These are phyloP conservation scores for Ambrosiella beaveri DNA, from an alignment of 2,329 filamentous ascomycete genomes.

Conservation along the genomic window DNA sequence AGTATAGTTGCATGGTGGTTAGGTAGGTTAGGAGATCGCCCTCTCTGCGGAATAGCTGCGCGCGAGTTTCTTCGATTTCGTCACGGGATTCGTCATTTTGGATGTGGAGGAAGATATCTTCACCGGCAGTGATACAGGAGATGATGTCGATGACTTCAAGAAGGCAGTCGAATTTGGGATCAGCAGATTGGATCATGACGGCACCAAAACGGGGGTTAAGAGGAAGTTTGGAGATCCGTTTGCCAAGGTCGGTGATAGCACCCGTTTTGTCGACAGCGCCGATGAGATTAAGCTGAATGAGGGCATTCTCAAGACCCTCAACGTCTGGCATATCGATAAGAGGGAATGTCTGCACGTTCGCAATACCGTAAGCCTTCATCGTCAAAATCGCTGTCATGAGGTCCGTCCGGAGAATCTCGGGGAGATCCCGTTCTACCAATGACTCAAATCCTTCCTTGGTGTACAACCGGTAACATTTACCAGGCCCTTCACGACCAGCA, in stretches of 20 bases:
- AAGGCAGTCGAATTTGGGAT: slow-evolving; percentile 53
- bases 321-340: slow-evolving; percentile 66
- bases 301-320: slow-evolving; percentile 63
- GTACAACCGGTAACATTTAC: slow-evolving; percentile 80
- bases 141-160: slow-evolving; percentile 75
- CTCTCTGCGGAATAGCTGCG: slow-evolving; percentile 41
- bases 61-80: slow-evolving; percentile 34
- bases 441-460: slow-evolving; percentile 58
- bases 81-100: slow-evolving; percentile 40
- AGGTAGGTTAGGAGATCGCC: slow-evolving; percentile 49
- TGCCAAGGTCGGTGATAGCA: slow-evolving; percentile 54
- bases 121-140: slow-evolving; percentile 43
- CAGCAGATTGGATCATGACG: slow-evolving; percentile 64
- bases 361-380: slow-evolving; percentile 81
- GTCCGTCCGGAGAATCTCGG: slow-evolving; percentile 84
- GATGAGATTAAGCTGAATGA: slow-evolving; percentile 64
- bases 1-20: slow-evolving; percentile 44
- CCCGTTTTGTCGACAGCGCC: slow-evolving; percentile 58
- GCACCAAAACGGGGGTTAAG: slow-evolving; percentile 66
- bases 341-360: slow-evolving; percentile 67
- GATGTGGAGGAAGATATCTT: slow-evolving; percentile 44
- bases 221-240: slow-evolving; percentile 66
- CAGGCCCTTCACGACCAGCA: slow-evolving; percentile 79
- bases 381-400: slow-evolving; percentile 71
- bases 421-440: slow-evolving; percentile 57